Base-by-base conservation (phyloP, 2,329 filamentous ascomycete species). In the Penicillium freii region DNA sequence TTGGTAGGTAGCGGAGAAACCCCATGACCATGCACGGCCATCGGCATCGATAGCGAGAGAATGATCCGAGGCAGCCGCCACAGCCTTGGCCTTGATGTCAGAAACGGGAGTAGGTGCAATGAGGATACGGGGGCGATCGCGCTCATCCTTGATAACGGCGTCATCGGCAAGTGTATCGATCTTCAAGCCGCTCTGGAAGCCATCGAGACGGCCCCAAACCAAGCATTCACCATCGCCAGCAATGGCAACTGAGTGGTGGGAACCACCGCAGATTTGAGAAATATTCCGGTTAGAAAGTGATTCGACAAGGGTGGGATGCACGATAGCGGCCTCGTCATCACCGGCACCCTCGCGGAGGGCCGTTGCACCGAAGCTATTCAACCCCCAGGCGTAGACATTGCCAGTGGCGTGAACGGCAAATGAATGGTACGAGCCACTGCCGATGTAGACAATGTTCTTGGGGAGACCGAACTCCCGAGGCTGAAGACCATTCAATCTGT, bases 311-410 rank as follows among this genome's bases (percentile, higher is more conserved):
- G 83, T 84, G 3, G 91, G 89, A 64, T 84, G 83, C n/a, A 89
- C 81, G 50, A 96, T 83, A 60, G 88, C 85, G 34, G 87, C 87
- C 63, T 88, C 86, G 51, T 88, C 85, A 57, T 87, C 84, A 33
- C 87, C 87, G 15, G 84, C 86, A 53, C 82, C 80, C 43, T 84
- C 81, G 17, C 80, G 78, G 57, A 88, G 81, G 36, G 88, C 91
- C 17, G 89, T 90, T 77, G 96, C 88, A 61, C 88, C 89, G 73
- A 90, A 95, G 75, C 89, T 92, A 81, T 96, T 96, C 31, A 93
- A 79, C 25, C 92, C 91, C 91, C 91, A 96, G 0, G 87, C 84
- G 75, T 86, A 94, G 33, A 93, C 87, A 31, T 84, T 81, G 39
- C 87, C 87, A 29, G 87, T 82, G 60, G 85, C 83, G 66, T 84